Base-by-base conservation (phyloP, 768 basidiomycete genomes). In the Termitomyces sp. region DNA sequence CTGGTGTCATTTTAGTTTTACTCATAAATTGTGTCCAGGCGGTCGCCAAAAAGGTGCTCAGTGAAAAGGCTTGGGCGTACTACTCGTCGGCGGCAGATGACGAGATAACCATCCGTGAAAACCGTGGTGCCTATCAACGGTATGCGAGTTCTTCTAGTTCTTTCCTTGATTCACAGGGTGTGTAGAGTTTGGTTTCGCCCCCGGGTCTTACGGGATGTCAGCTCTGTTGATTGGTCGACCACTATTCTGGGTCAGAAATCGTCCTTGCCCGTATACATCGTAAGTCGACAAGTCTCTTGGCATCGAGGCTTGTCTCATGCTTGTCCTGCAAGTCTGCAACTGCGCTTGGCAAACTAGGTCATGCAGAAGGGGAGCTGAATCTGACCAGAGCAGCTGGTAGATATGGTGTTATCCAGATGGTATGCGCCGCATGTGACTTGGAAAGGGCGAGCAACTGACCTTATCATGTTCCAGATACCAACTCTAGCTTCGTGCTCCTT, bases 401-500 rank as follows among this genome's bases (percentile, higher is more conserved):
- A 20, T n/a, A 33, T 13, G 30, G n/a, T 20, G n/a, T 48, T n/a
- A 33, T 32, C 11, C 48, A 33, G n/a, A 30, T 33, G 47, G 28
- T 46, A 48, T 3, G n/a, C 13, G 28, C 32, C 11, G 3, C n/a
- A 48, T 48, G n/a, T 3, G 30, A n/a, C 10, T 18, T 4, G 14
- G 8, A n/a, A 3, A 30, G 46, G 18, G 18, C 18, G 0, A 48
- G 18, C 24, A n/a, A 51, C 14, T 24, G 20, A 28, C 45, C 24
- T 7, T 26, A 5, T 30, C 54, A 20, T 14, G 33, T n/a, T 49
- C 45, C 44, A 46, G 94, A 94, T 98, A 52, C 92, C 95, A 3
- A 98, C 95, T 0, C 77, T 98, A 36, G 92, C 95, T 0, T 94
- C 92, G 0, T 98, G 93, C 70, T 90, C 92, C 24, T 46, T 46